These are phyloP conservation scores for Entonaema liquescens DNA, from an alignment of 495 filamentous ascomycete genomes.

Conservation along the genomic window DNA sequence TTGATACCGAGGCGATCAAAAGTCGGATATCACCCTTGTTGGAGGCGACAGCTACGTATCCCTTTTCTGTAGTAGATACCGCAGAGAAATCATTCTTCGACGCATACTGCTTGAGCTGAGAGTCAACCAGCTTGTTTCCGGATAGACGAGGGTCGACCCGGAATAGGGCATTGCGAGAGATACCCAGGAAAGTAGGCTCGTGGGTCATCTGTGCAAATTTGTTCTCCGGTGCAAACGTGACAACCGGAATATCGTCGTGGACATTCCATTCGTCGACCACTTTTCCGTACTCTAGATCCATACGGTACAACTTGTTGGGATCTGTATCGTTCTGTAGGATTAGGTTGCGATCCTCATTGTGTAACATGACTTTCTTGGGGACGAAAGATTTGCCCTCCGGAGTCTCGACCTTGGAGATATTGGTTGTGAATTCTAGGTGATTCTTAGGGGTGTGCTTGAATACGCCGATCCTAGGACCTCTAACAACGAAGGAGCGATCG, in stretches of 20 bases:
- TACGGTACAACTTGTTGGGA: constrained; percentile 92
- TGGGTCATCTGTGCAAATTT: constrained; percentile 98
- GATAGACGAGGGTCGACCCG: constrained; percentile 91
- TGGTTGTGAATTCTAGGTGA: constrained; percentile 95
- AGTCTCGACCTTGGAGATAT: constrained; percentile 94
- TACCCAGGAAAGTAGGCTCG: constrained; percentile 92
- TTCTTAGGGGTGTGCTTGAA: constrained; percentile 97
- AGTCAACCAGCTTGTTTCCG: constrained; percentile 91
- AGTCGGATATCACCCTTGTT: constrained; percentile 98
- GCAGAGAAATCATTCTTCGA: constrained; percentile 98
- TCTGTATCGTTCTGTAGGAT: constrained; percentile 86
- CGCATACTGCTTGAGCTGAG: constrained; percentile 91
- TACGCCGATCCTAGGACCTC: constrained; percentile 96
- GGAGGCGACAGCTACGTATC: constrained; percentile 94
- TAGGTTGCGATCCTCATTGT: constrained; percentile 90
- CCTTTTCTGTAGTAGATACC: constrained; percentile 91
- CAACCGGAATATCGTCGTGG: constrained; percentile 95
- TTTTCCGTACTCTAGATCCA: constrained; percentile 98
- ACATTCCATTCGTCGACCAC: constrained; percentile 99
- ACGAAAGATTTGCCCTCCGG: constrained; percentile 88
- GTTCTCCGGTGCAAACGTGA: constrained; percentile 90
- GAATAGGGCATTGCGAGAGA: constrained; percentile 90
- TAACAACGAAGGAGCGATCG: constrained; percentile 94
- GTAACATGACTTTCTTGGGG: constrained; percentile 97
- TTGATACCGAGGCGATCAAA: constrained; percentile 97